Percentiles rank a stretch among this genome's conserved stretches.
Conservation (phyloP, 2,329 filamentous ascomycete genomes). For the Lachnellula occidentalis region DNA sequence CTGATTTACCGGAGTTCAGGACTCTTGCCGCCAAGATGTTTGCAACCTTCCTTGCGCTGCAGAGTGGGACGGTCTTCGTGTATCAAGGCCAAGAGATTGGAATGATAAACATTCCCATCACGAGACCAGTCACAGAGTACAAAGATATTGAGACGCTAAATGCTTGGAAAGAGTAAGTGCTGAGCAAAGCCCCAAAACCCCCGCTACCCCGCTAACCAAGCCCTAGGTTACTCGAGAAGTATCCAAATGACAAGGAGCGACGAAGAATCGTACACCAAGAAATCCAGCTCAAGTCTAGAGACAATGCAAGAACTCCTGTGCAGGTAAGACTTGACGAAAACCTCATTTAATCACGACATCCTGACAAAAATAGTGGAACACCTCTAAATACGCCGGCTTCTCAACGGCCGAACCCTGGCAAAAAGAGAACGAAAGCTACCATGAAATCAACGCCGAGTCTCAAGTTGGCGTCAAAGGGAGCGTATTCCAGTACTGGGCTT, state of each 20-base stretch:
- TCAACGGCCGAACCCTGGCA: slow-evolving; percentile 61
- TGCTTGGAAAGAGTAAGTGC: slow-evolving; percentile 37
- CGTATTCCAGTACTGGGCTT: slow-evolving; percentile 57
- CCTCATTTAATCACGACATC: not conserved
- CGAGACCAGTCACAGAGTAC: slow-evolving; percentile 61
- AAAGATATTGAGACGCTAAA: slow-evolving; percentile 59
- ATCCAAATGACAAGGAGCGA: slow-evolving; percentile 34
- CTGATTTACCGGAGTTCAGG: slow-evolving; percentile 39
- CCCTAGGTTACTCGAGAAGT: slow-evolving; percentile 30
- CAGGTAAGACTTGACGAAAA: slow-evolving; percentile 28
- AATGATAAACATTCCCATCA: slow-evolving; percentile 49
- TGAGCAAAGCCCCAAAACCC: no score
- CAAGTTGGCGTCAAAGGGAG: slow-evolving; percentile 45
- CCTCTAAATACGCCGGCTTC: slow-evolving; percentile 58
- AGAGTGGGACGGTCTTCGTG: slow-evolving; percentile 51
- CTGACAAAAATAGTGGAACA: slow-evolving; percentile 48
- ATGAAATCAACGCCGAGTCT: slow-evolving; percentile 54
- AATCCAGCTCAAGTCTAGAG: slow-evolving; percentile 55
- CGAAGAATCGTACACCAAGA: slow-evolving; percentile 38
- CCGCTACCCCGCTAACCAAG: no score
- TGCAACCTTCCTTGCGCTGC: slow-evolving; percentile 43
- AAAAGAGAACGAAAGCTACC: slow-evolving; percentile 59
- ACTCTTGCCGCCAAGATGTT: slow-evolving; percentile 47
- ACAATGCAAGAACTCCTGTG: slow-evolving; percentile 67
- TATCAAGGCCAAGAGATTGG: slow-evolving; percentile 58